Evolutionary conservation across 495 filamentous ascomycete genomes (phyloP), one percentile per base, ranked within the genome.

Genomic region (Evernia prunastri): DNA sequence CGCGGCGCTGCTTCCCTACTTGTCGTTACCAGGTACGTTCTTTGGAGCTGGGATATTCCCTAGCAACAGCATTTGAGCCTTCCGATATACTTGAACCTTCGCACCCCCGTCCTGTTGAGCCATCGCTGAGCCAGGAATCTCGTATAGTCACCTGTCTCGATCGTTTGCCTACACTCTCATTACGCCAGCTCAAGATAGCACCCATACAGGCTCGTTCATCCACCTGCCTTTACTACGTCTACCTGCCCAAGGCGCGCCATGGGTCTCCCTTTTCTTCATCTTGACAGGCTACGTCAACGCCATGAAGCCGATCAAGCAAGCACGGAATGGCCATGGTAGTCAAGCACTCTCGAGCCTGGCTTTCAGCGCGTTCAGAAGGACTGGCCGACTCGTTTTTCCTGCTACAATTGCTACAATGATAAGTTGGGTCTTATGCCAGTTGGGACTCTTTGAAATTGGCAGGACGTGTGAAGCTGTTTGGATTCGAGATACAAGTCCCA

Each of bases 211-310:
- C 59, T 75, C 0, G 79, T 64, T 86, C 20, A 74, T 87, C 18
- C 85, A 88, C 69, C 75, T 78, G 60, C 85, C 85, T 9, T 75
- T 86, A 54, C 69, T 88, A 12, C 84, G 86, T 39, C 80, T 88
- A 40, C 78, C 84, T 58, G 79, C 81, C 70, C 84, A 87, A 70
- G 86, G 84, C 43, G 81, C 81, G 43, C 77, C 86, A 47, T 84
- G 86, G 59, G 84, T 89, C n/a, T 80, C 84, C 35, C 84, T 88
- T 60, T 89, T 89, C 77, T 79, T 82, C 62, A 81, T 89, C 63
- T 76, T 89, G 43, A 87, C 86, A 17, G 86, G 86, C 59, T 89
- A 86, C 67, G 86, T 88, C 25, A 87, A 85, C 69, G 84, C 86
- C 4, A 72, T 87, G 54, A 89, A 87, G 70, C 85, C 85, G 1